phyloP scores from a whole-genome alignment of 306 rosid species.

The Crataegus laevigata region DNA sequence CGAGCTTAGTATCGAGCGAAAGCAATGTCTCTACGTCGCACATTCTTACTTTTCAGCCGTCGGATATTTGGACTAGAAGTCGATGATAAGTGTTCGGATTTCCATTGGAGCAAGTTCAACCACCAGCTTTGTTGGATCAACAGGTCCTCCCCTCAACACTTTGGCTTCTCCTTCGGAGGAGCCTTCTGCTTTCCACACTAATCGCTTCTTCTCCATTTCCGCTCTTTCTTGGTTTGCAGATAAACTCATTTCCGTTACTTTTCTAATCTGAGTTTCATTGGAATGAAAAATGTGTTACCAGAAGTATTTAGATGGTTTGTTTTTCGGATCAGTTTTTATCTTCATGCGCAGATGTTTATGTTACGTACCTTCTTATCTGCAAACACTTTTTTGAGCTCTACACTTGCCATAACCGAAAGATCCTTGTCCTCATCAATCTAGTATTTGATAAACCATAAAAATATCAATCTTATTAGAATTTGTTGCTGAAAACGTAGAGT shows the following conservation, averaged over 20 bases:
- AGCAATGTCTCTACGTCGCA: background rate
- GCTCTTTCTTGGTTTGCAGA: conserved; percentile 68
- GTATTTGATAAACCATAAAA: conserved; percentile 7
- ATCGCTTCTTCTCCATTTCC: conserved; percentile 67
- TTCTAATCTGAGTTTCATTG: conserved; percentile 37
- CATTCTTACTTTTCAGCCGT: background rate
- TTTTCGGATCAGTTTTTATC: background rate
- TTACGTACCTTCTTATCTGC: conserved; percentile 46
- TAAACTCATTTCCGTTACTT: conserved; percentile 51
- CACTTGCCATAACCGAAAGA: conserved; percentile 46
- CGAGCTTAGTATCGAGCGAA: too few relatives aligned
- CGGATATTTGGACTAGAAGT: conserved; percentile 7
- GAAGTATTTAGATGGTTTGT: background rate
- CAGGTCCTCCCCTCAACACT: conserved; percentile 47
- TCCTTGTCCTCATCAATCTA: conserved; percentile 58
- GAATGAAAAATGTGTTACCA: background rate
- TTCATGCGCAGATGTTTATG: background rate
- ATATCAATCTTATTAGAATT: background rate
- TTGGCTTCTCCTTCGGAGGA: conserved; percentile 24
- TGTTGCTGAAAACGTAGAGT: background rate
- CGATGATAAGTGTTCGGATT: conserved; percentile 49
- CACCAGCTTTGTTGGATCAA: conserved; percentile 49
- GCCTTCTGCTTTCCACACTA: conserved; percentile 61
- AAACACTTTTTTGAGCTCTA: conserved; percentile 58
- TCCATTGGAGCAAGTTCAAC: conserved; percentile 67